phyloP scores from a whole-genome alignment of 1,284 basidiomycete species.

The Lentinus polychrous region DNA sequence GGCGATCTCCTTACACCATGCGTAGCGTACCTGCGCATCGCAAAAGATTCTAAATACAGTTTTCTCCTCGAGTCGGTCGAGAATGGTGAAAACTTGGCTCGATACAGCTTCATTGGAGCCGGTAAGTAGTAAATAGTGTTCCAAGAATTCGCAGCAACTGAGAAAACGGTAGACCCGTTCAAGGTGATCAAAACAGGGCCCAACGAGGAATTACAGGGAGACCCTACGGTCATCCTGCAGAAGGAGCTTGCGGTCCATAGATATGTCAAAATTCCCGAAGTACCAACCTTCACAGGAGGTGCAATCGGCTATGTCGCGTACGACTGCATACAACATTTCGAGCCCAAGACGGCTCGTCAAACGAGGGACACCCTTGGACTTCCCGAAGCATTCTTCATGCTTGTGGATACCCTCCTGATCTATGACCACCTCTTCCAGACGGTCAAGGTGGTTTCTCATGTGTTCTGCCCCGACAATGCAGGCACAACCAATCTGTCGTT shows the following conservation, averaged over 20 bases:
- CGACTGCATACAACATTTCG: constrained; percentile 95
- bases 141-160: neutral
- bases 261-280: constrained; percentile 87
- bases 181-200: constrained; percentile 90
- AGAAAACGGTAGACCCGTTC: constrained; percentile 67
- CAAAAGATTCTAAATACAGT: constrained; percentile 88
- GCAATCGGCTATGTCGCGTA: constrained; percentile 98
- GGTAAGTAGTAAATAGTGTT: constrained; percentile 42
- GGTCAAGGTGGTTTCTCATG: constrained; percentile 93
- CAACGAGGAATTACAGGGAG: constrained; percentile 76
- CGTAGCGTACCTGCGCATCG: constrained; percentile 91
- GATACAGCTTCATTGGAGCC: constrained; percentile 95
- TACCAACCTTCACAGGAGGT: constrained; percentile 95
- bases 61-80: constrained; percentile 92
- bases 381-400: constrained; percentile 96
- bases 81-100: constrained; percentile 84
- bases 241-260: constrained; percentile 82
- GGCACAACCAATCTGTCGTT: constrained; percentile 61
- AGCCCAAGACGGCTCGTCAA: constrained; percentile 80
- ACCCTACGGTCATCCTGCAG: constrained; percentile 84
- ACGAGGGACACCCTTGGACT: constrained; percentile 76
- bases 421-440: constrained; percentile 97
- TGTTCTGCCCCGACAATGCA: constrained; percentile 73
- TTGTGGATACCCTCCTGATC: constrained; percentile 89
- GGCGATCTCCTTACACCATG: constrained; percentile 97